Evolutionary conservation across 805 yeast genomes (phyloP).

Genomic region (Ogataea methanolica): DNA sequence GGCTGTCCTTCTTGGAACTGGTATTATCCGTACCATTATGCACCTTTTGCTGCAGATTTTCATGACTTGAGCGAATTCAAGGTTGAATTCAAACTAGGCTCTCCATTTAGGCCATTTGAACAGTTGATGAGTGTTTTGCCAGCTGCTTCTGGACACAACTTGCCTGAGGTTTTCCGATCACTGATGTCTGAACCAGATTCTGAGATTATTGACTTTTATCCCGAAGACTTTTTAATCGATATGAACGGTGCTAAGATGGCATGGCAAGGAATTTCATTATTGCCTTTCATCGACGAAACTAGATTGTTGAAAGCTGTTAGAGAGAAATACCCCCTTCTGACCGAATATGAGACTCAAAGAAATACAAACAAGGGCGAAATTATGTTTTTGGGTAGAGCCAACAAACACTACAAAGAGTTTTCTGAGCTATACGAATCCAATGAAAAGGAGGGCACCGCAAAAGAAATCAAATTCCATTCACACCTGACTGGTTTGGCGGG

Average conservation of each 20-base stretch:
- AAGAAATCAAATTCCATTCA: conserved; percentile 39
- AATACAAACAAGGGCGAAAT: conserved; percentile 70
- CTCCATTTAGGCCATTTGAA: conserved; percentile 86
- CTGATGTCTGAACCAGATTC: conserved; percentile 77
- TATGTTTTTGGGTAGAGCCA: conserved; percentile 60
- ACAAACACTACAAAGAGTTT: conserved; percentile 43
- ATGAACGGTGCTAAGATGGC: conserved; percentile 94
- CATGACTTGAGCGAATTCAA: conserved; percentile 46
- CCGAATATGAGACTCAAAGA: conserved; percentile 64
- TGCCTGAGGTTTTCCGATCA: conserved; percentile 77
- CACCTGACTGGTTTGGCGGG: conserved; percentile 59
- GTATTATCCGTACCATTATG: conserved; percentile 96
- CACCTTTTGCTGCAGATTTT: conserved; percentile 94
- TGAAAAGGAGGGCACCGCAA: conserved; percentile 3
- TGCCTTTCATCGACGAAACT: conserved; percentile 88
- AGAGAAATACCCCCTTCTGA: conserved; percentile 55
- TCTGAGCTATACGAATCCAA: conserved; percentile 37
- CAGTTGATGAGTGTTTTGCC: conserved; percentile 95
- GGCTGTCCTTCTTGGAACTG: conserved; percentile 99
- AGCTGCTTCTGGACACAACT: conserved; percentile 83
- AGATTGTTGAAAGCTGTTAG: conserved; percentile 65
- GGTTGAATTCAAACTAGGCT: conserved; percentile 58
- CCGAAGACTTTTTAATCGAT: conserved; percentile 81
- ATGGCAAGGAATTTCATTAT: conserved; percentile 90
- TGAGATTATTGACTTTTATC: conserved; percentile 87